phyloP scores from a whole-genome alignment of 2,329 filamentous ascomycete genomes.

The Fusarium graminum region DNA sequence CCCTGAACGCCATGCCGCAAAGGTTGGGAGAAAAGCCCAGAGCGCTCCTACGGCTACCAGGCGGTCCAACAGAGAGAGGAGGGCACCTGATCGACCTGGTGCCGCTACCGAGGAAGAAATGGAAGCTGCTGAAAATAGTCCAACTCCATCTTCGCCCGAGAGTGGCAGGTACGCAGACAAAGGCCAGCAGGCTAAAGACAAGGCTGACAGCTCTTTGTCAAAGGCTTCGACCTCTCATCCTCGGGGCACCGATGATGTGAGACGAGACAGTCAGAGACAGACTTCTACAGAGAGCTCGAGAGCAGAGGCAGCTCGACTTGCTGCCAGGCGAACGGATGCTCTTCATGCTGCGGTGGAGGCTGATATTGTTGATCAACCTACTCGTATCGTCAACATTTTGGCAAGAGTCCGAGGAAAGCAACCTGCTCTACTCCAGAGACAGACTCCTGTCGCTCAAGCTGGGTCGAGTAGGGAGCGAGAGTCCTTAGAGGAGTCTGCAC shows the following conservation, averaged over 20 bases:
- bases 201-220: neutral
- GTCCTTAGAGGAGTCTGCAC: neutral
- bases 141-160: neutral
- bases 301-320: slow-evolving; percentile 1
- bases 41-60: neutral
- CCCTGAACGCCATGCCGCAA: neutral
- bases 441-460: neutral
- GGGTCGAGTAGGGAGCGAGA: neutral
- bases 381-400: neutral
- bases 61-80: neutral
- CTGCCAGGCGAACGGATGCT: neutral
- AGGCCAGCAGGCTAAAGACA: neutral
- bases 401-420: neutral
- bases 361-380: neutral
- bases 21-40: neutral
- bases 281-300: neutral
- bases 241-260: neutral
- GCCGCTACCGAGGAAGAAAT: neutral
- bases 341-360: neutral
- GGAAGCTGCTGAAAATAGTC: neutral
- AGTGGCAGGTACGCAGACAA: neutral
- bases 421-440: neutral
- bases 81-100: accelerated
- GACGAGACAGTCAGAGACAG: neutral
- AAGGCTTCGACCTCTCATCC: neutral